phyloP scores from a whole-genome alignment of 2,329 filamentous ascomycete species.

The Magnaporthales sp. region DNA sequence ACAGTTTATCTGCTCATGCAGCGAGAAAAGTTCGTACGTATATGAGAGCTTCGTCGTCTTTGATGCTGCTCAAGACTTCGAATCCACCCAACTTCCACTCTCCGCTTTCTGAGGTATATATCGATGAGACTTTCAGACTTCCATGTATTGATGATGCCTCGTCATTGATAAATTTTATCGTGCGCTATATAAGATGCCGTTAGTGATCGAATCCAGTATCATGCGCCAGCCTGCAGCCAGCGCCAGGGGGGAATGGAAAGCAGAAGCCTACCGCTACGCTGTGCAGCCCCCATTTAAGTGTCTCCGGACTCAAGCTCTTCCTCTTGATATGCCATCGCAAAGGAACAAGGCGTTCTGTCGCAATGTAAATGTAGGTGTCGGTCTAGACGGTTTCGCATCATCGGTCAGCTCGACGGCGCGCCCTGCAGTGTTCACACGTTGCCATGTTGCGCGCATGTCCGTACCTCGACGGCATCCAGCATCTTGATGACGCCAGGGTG shows the following conservation, averaged over 20 bases:
- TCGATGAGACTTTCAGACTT: slow-evolving; percentile 71
- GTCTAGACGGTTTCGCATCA: slow-evolving; percentile 45
- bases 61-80: slow-evolving; percentile 87
- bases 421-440: not conserved
- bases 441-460: slow-evolving; percentile 8
- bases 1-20: slow-evolving; percentile 10
- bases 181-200: slow-evolving; percentile 47
- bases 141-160: slow-evolving; percentile 91
- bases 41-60: slow-evolving; percentile 89
- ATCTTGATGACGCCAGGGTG: slow-evolving; percentile 95
- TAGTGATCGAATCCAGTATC: not conserved
- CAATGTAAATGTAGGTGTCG: slow-evolving; percentile 91
- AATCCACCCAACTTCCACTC: slow-evolving; percentile 97
- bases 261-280: slow-evolving; percentile 58
- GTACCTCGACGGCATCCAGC: slow-evolving; percentile 85
- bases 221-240: not conserved
- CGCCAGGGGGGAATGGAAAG: not conserved
- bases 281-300: slow-evolving; percentile 91
- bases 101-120: slow-evolving; percentile 91
- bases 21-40: slow-evolving; percentile 45
- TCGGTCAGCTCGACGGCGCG: not conserved
- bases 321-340: slow-evolving; percentile 84
- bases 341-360: slow-evolving; percentile 82
- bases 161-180: slow-evolving; percentile 90
- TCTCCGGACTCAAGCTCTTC: slow-evolving; percentile 82